phyloP scores from a whole-genome alignment of 371 early-diverging fungal genomes.

The Lichtheimia ramosa region DNA sequence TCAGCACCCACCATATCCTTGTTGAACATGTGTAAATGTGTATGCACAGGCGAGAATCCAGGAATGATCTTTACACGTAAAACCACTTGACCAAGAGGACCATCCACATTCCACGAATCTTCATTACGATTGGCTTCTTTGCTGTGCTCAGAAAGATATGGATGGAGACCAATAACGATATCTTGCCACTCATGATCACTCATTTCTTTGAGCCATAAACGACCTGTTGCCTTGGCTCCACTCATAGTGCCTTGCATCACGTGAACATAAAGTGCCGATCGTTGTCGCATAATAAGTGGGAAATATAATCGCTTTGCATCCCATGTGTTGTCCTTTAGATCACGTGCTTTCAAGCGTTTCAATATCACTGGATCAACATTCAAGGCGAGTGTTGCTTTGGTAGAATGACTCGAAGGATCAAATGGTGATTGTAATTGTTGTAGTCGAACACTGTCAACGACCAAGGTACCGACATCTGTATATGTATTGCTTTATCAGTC shows the following conservation, averaged over 20 bases:
- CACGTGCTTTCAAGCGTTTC: slow-evolving; percentile 24
- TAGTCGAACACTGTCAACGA: slow-evolving; percentile 28
- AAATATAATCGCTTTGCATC: slow-evolving; percentile 28
- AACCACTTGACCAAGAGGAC: slow-evolving; percentile 22
- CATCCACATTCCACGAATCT: slow-evolving; percentile 28
- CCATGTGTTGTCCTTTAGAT: slow-evolving; percentile 13
- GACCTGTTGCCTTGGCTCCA: slow-evolving; percentile 27
- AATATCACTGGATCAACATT: slow-evolving; percentile 36
- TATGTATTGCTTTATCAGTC: neutral
- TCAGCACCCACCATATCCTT: slow-evolving; percentile 41
- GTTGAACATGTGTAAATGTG: slow-evolving; percentile 28
- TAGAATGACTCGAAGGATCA: slow-evolving; percentile 5
- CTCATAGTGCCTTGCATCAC: slow-evolving; percentile 23
- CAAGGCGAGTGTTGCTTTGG: slow-evolving; percentile 26
- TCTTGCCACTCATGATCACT: slow-evolving; percentile 36
- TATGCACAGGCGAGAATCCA: slow-evolving; percentile 43
- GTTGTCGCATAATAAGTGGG: slow-evolving; percentile 42
- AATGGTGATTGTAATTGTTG: slow-evolving; percentile 22
- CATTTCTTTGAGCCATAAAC: slow-evolving; percentile 37
- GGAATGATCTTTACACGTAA: slow-evolving; percentile 32
- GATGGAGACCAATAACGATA: slow-evolving; percentile 22
- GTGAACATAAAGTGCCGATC: slow-evolving; percentile 41
- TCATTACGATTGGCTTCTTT: slow-evolving; percentile 42
- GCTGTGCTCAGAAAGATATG: slow-evolving; percentile 16
- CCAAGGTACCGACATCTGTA: slow-evolving; percentile 40